Conservation (phyloP, 2,329 filamentous ascomycete genomes). For the Colletotrichum coccodes region DNA sequence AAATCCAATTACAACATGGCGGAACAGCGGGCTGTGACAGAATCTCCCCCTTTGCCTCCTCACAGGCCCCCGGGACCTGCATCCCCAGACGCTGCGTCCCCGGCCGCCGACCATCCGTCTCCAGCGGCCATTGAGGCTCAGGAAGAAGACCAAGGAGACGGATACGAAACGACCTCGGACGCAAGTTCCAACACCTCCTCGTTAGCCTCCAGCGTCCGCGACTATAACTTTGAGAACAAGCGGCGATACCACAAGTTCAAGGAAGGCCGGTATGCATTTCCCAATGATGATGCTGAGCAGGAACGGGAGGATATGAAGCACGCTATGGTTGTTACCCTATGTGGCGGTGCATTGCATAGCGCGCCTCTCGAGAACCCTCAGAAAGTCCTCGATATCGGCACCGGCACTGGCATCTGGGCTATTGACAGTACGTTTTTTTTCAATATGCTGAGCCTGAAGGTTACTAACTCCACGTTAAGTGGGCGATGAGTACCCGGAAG, state of each 20-base stretch:
- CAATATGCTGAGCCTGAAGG: fast-evolving
- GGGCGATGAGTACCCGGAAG: slow-evolving; percentile 35
- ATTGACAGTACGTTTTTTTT: slow-evolving; percentile 52
- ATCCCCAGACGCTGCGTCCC: too few species aligned
- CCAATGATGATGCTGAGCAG: slow-evolving; percentile 56
- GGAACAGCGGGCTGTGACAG: not conserved
- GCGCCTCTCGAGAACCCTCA: not conserved
- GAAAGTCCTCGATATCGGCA: slow-evolving; percentile 7
- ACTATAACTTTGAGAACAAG: slow-evolving; percentile 54
- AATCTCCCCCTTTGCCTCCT: not conserved
- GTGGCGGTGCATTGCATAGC: not conserved
- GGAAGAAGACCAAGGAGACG: slow-evolving; percentile 6
- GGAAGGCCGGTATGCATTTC: slow-evolving; percentile 49
- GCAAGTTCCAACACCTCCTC: slow-evolving; percentile 38
- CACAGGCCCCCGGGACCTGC: too few species aligned
- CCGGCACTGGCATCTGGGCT: slow-evolving; percentile 64
- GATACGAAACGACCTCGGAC: slow-evolving; percentile 32
- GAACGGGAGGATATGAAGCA: slow-evolving; percentile 50
- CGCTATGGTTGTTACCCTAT: slow-evolving; percentile 38
- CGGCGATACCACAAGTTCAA: slow-evolving; percentile 54
- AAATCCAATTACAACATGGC: not conserved
- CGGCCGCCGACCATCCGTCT: too few species aligned
- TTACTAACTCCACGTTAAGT: slow-evolving; percentile 32
- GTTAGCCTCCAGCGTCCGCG: slow-evolving; percentile 47
- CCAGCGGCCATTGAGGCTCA: not conserved